phyloP scores from a whole-genome alignment of 2,329 filamentous ascomycete genomes.

The Talaromyces pinophilus region DNA sequence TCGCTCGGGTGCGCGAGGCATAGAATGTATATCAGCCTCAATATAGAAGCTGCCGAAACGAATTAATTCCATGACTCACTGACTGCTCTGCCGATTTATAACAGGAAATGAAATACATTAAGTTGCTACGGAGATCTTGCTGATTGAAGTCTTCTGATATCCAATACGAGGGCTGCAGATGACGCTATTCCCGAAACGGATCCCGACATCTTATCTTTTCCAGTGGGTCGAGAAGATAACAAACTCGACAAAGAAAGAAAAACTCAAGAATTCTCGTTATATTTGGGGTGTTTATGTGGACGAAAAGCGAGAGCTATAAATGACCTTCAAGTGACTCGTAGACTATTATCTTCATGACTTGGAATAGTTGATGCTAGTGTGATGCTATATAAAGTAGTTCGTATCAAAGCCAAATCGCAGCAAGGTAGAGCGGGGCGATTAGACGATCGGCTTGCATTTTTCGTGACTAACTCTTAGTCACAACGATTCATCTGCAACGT shows the following conservation, averaged over 20 bases:
- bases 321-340: not conserved
- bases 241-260: not conserved
- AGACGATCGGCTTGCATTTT: not conserved
- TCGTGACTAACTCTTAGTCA: slow-evolving; percentile 8
- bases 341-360: not conserved
- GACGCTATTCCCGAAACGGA: not conserved
- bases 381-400: not conserved
- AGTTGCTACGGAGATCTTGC: no score
- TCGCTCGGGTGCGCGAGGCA: not conserved
- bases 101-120: not conserved
- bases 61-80: not conserved
- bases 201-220: not conserved
- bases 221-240: not conserved
- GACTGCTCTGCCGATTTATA: not conserved
- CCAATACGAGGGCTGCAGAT: not conserved
- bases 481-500: not conserved
- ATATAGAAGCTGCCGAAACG: not conserved
- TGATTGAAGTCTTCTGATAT: not conserved
- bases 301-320: not conserved
- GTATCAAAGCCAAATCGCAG: not conserved
- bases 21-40: not conserved
- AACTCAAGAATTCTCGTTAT: not conserved
- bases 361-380: not conserved
- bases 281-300: not conserved
- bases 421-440: not conserved